phyloP scores from a whole-genome alignment of 2,329 filamentous ascomycete genomes.

The Alternaria longipes region DNA sequence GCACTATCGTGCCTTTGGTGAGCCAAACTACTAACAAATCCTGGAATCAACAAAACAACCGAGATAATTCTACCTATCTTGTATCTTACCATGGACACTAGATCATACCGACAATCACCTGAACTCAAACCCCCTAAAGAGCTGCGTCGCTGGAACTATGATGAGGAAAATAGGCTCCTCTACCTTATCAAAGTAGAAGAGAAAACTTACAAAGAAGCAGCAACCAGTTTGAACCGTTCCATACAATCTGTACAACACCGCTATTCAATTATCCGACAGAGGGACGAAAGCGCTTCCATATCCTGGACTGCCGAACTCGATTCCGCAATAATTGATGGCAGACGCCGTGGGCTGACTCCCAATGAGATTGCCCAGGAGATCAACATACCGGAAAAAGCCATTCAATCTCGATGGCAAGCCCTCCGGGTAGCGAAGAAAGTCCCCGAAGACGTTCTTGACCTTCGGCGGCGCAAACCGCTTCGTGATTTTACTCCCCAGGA shows the following conservation, averaged over 20 bases:
- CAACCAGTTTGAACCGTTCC: background rate
- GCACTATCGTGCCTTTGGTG: too few relatives aligned
- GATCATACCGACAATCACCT: background rate
- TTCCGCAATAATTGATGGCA: constrained; percentile 13
- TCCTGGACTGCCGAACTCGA: constrained; percentile 12
- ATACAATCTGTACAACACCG: background rate
- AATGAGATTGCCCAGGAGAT: constrained; percentile 9
- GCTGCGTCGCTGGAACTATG: constrained; percentile 15
- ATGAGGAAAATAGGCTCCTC: constrained; percentile 11
- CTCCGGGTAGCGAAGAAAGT: constrained; percentile 10
- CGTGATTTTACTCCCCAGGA: constrained; percentile 10
- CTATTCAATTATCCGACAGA: constrained; percentile 3
- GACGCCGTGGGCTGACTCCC: constrained; percentile 1
- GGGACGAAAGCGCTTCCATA: constrained; percentile 1
- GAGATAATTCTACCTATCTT: background rate
- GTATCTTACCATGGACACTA: background rate
- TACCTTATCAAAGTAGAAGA: constrained; percentile 5
- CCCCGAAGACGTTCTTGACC: constrained; percentile 10
- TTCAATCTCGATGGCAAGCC: constrained; percentile 16
- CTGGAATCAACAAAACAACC: background rate
- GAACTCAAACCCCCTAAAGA: background rate
- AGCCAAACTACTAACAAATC: background rate
- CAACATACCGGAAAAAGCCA: background rate
- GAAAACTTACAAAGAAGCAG: constrained; percentile 1
- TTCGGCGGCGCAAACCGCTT: constrained; percentile 1